Evolutionary conservation across 1,139 yeast species (phyloP).

Genomic region (Magnusiomyces ingens): DNA sequence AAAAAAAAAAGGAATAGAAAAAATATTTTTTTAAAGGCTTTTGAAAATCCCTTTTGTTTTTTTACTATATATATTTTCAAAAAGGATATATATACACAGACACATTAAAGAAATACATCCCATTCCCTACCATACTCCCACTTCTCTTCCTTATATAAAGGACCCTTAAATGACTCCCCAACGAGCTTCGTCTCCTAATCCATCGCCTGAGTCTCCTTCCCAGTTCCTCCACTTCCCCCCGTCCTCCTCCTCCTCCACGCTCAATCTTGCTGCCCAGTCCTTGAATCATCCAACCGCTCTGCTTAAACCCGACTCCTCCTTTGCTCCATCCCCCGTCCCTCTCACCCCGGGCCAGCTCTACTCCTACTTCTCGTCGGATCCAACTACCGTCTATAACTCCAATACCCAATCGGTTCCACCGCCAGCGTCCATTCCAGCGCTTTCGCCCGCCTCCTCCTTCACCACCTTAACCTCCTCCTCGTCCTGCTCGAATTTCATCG

Average conservation of each 20-base stretch:
- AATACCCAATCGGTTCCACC: background rate
- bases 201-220: background rate
- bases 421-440: background rate
- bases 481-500: too few relatives aligned
- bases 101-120: too few relatives aligned
- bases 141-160: too few relatives aligned
- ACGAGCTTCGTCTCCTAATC: background rate
- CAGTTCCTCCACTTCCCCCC: background rate
- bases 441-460: background rate
- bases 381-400: background rate
- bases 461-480: too few relatives aligned
- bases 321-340: too few relatives aligned
- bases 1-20: background rate
- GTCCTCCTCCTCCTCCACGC: background rate
- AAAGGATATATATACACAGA: too few relatives aligned
- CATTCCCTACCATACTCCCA: too few relatives aligned
- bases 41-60: background rate
- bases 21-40: background rate
- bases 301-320: background rate
- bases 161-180: too few relatives aligned
- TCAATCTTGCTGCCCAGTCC: background rate
- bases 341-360: too few relatives aligned
- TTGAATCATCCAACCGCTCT: background rate
- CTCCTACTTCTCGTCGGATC: background rate
- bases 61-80: background rate